Percentiles rank a stretch among this genome's conserved stretches.
Conservation (phyloP, 345 rosid genomes). For the Populus deltoides region DNA sequence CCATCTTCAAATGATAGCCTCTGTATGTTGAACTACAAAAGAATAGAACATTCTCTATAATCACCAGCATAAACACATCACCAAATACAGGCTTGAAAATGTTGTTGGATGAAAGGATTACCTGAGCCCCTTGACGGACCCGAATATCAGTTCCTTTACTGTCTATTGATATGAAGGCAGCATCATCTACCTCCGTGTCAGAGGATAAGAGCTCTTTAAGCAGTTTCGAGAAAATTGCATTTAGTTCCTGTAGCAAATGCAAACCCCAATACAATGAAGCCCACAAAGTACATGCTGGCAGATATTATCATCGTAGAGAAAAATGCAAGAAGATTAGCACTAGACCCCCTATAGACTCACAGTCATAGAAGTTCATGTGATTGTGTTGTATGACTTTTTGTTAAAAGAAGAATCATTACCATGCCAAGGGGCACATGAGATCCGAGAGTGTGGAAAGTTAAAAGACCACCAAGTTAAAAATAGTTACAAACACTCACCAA, state of each 20-base stretch:
- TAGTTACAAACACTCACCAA: background rate
- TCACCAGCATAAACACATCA: background rate
- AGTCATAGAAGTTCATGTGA: background rate
- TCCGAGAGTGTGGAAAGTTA: background rate
- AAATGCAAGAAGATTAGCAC: background rate
- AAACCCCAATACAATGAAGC: background rate
- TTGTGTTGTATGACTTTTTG: background rate
- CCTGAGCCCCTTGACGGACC: conserved; percentile 98
- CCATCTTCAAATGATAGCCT: conserved; percentile 83
- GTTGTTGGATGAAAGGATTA: conserved; percentile 15
- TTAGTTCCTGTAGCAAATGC: conserved; percentile 60
- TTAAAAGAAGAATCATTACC: background rate
- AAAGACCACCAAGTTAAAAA: background rate
- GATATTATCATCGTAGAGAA: background rate
- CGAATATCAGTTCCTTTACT: conserved; percentile 91
- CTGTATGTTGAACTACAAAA: conserved; percentile 73
- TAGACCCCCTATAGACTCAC: background rate
- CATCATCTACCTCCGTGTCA: conserved; percentile 85
- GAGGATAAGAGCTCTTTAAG: conserved; percentile 60
- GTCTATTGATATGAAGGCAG: conserved; percentile 90
- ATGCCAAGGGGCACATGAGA: background rate
- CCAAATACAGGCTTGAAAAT: background rate
- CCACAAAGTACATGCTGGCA: background rate
- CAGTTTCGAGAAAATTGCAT: conserved; percentile 76
- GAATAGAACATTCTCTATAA: background rate